Conservation (phyloP, 306 rosid species). For the Fagus crenata region DNA sequence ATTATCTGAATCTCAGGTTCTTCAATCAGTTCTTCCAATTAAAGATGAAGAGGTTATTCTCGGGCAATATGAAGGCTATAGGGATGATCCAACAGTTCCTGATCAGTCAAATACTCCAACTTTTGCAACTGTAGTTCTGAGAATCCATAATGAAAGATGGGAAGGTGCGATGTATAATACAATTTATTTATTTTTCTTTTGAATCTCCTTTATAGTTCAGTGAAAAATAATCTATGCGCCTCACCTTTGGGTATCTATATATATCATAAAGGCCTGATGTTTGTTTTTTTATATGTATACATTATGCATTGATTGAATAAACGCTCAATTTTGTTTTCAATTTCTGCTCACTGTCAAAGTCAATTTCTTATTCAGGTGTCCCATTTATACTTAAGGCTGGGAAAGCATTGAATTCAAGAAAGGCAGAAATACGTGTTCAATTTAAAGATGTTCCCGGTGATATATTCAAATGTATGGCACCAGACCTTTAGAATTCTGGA, state of each 20-base stretch:
- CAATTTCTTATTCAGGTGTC: conserved; percentile 57
- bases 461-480: conserved; percentile 80
- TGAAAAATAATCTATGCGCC: conserved; percentile 18
- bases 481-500: conserved; percentile 20
- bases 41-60: conserved; percentile 81
- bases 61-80: conserved; percentile 96
- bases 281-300: background rate
- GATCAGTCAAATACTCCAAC: conserved; percentile 93
- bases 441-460: conserved; percentile 99
- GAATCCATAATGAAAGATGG: conserved; percentile 97
- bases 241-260: background rate
- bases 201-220: conserved; percentile 19
- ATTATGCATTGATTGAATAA: conserved; percentile 23
- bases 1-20: conserved; percentile 62
- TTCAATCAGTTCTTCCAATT: conserved; percentile 84
- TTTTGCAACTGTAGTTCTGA: conserved; percentile 78
- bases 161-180: conserved; percentile 56
- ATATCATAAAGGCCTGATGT: background rate
- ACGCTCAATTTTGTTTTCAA: conserved; percentile 1
- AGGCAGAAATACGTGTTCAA: conserved; percentile 94
- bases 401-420: conserved; percentile 80
- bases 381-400: conserved; percentile 96
- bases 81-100: conserved; percentile 94
- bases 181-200: conserved; percentile 13
- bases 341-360: conserved; percentile 3